Conservation (phyloP, 306 rosid genomes). For the Cucurbita ficifolia region DNA sequence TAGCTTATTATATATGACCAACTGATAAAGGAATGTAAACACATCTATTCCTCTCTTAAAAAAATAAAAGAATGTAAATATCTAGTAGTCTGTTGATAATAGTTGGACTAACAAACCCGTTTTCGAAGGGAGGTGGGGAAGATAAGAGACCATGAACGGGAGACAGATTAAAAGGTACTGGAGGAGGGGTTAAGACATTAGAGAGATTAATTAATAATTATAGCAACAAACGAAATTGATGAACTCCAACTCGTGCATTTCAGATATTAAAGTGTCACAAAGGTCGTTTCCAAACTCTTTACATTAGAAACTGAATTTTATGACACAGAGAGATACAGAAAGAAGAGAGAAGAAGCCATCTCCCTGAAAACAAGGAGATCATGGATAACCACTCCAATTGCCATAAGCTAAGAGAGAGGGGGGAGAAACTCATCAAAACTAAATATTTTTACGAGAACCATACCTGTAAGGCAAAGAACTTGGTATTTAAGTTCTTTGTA, state of each 20-base stretch:
- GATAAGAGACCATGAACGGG: neutral
- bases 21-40: neutral
- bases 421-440: neutral
- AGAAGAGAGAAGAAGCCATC: neutral
- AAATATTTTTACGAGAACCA: slow-evolving; percentile 7
- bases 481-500: slow-evolving; percentile 68
- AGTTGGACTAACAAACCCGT: neutral
- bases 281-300: neutral
- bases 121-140: neutral
- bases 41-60: too few relatives aligned
- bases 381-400: neutral
- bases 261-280: neutral
- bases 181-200: neutral
- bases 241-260: neutral
- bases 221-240: neutral
- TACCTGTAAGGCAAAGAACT: slow-evolving; percentile 98
- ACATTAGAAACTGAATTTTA: neutral
- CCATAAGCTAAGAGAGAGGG: neutral
- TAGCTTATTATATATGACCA: neutral
- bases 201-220: too few relatives aligned
- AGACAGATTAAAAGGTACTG: neutral
- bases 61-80: neutral
- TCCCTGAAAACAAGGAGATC: neutral
- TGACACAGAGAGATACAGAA: neutral
- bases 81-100: neutral